phyloP scores from a whole-genome alignment of 352 stramenopile species.

The Pythium rhizo-oryzae region DNA sequence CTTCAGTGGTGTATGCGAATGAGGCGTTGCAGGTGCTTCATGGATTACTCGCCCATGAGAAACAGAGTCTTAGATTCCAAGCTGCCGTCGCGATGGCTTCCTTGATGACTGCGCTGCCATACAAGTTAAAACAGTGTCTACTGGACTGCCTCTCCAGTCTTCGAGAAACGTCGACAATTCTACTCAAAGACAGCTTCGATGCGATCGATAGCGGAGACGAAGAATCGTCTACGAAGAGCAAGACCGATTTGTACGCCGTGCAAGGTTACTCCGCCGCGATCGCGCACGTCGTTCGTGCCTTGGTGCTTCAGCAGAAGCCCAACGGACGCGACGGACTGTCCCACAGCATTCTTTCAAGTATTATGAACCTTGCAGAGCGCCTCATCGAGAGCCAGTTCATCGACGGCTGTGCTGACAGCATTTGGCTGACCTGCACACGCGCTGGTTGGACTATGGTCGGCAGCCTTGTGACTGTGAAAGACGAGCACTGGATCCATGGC shows the following conservation, averaged over 20 bases:
- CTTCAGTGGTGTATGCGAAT: constrained; percentile 31
- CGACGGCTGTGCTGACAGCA: constrained; percentile 72
- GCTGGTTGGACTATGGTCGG: constrained; percentile 81
- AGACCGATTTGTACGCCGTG: constrained; percentile 72
- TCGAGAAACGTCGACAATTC: constrained; percentile 27
- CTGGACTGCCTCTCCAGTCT: constrained; percentile 30
- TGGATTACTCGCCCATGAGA: constrained; percentile 37
- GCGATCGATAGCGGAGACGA: constrained; percentile 19
- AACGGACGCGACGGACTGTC: constrained; percentile 35
- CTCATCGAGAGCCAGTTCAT: constrained; percentile 84
- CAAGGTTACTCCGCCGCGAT: constrained; percentile 74
- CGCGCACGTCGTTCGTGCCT: constrained; percentile 34
- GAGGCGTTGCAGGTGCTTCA: constrained; percentile 27
- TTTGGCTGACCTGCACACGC: constrained; percentile 88
- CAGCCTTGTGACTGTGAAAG: constrained; percentile 67
- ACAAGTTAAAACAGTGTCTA: constrained; percentile 36
- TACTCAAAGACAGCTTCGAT: constrained; percentile 29
- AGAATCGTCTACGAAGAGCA: constrained; percentile 41
- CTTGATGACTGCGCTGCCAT: constrained; percentile 34
- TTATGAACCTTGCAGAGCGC: constrained; percentile 70
- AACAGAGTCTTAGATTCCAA: constrained; percentile 48
- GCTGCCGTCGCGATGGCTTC: constrained; percentile 38
- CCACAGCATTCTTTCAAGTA: constrained; percentile 55
- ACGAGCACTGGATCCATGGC: constrained; percentile 58
- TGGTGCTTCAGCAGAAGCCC: constrained; percentile 19